Base-by-base conservation (phyloP, 2,329 filamentous ascomycete genomes). In the Fusarium armeniacum region DNA sequence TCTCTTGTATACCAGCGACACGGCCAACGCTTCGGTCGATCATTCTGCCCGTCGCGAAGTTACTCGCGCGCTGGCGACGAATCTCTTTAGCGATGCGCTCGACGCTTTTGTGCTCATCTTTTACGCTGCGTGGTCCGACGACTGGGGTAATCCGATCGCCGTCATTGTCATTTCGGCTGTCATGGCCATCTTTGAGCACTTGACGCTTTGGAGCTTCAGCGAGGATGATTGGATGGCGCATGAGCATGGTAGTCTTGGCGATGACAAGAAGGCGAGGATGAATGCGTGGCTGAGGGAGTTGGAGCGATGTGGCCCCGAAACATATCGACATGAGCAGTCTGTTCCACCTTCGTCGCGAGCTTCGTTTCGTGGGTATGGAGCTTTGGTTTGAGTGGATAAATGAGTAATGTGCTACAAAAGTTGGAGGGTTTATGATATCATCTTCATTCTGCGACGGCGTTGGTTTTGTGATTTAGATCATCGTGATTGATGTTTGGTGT, bases 31-130 rank as follows among this genome's bases (percentile, higher is more conserved):
- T 22, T 47, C 51, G 16, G 40, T 46, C 18, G 70, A 73, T 16
- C 41, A 58, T 4, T 43, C 58, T 20, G 68, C 63, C 30, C 66
- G 70, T 41, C 72, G 73, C 50, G 77, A 79, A 49, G 66, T 76
- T 7, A 72, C 73, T 35, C 74, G 78, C 54, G 77, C 77, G 5
- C 67, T 79, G 32, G 73, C 75, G 13, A 69, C 72, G 26, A 77
- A 73, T 41, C 68, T 79, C 7, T 73, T 78, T 24, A 77, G 76
- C 65, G 78, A 79, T 70, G 76, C 76, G 60, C 72, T 77, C 44
- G 77, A 79, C 68, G 75, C 78, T 8, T 78, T 77, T 30, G 73
- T 78, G 40, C 70, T 79, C 54, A 77, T 79, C 49, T 78, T 79
- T 54, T 76, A 76, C 22, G 76, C 76, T 20, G 77, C 76, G 2